A percentile compares a stretch with the other conserved stretches of the same genome.
Evolutionary conservation across 805 yeast genomes (phyloP).

Genomic region (Yamadazyma philogaea): DNA sequence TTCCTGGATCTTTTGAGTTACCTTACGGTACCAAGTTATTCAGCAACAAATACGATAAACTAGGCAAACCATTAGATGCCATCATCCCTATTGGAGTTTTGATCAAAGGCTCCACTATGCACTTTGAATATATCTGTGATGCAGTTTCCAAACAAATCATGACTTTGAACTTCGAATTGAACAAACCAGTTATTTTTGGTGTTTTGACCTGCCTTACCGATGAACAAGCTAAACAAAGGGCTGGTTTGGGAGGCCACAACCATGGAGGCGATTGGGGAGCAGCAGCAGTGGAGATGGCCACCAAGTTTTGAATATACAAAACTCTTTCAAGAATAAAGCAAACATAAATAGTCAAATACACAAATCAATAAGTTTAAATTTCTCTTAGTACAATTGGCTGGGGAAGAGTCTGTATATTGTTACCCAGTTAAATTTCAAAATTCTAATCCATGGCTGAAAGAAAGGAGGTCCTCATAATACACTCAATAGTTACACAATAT

Average conservation of each 20-base stretch:
- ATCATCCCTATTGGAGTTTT: constrained; percentile 91
- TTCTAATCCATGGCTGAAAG: no score
- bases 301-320: constrained; percentile 24
- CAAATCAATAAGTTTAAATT: no score
- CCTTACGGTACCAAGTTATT: constrained; percentile 73
- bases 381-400: no score
- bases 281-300: constrained; percentile 92
- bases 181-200: constrained; percentile 87
- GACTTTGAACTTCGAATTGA: constrained; percentile 67
- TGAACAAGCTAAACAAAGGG: constrained; percentile 89
- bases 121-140: constrained; percentile 95
- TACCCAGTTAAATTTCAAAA: no score
- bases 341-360: neutral
- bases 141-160: constrained; percentile 81
- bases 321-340: neutral
- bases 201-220: constrained; percentile 90
- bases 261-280: constrained; percentile 99
- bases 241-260: constrained; percentile 89
- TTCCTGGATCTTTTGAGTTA: constrained; percentile 93
- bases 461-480: no score
- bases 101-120: constrained; percentile 97
- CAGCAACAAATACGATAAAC: constrained; percentile 40
- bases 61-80: constrained; percentile 64
- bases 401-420: no score
- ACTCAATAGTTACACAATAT: no score